A percentile compares a stretch with the other conserved stretches of the same genome.
These are phyloP conservation scores for Neolecta irregularis DNA, from an alignment of 1,139 yeast species.

Conservation along the genomic window DNA sequence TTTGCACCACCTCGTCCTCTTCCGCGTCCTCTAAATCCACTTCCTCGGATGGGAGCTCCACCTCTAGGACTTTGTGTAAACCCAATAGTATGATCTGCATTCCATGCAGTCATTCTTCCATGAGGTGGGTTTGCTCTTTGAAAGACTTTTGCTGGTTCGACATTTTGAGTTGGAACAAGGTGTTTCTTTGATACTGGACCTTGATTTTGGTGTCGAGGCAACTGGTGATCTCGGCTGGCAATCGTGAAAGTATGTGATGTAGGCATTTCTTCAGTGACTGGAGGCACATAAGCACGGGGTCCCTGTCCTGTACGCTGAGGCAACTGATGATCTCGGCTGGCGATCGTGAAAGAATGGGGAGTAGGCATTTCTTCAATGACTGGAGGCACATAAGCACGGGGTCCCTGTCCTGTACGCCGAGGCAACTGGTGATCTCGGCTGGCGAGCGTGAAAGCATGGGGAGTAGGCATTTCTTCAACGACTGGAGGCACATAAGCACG, in stretches of 20 bases:
- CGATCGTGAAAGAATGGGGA: not conserved
- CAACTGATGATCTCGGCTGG: not conserved
- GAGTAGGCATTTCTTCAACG: too few relatives aligned
- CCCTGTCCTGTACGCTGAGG: not conserved
- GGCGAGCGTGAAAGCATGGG: too few relatives aligned
- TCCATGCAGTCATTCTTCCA: too few relatives aligned
- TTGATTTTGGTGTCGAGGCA: not conserved
- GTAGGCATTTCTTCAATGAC: not conserved
- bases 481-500: not conserved
- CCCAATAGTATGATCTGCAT: too few relatives aligned
- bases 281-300: not conserved
- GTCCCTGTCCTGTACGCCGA: not conserved
- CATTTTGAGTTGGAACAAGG: too few relatives aligned
- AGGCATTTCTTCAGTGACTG: not conserved
- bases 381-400: not conserved
- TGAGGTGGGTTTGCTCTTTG: too few relatives aligned
- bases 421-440: too few relatives aligned
- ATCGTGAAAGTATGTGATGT: not conserved
- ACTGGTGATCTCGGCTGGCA: not conserved
- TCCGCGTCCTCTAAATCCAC: constrained; percentile 11
- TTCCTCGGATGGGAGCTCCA: too few relatives aligned
- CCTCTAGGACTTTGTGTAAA: too few relatives aligned
- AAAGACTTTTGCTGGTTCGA: too few relatives aligned
- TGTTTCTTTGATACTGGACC: too few relatives aligned
- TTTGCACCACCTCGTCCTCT: constrained; percentile 10